Conservation (phyloP, 2,329 filamentous ascomycete genomes). For the Beauveria sp. region DNA sequence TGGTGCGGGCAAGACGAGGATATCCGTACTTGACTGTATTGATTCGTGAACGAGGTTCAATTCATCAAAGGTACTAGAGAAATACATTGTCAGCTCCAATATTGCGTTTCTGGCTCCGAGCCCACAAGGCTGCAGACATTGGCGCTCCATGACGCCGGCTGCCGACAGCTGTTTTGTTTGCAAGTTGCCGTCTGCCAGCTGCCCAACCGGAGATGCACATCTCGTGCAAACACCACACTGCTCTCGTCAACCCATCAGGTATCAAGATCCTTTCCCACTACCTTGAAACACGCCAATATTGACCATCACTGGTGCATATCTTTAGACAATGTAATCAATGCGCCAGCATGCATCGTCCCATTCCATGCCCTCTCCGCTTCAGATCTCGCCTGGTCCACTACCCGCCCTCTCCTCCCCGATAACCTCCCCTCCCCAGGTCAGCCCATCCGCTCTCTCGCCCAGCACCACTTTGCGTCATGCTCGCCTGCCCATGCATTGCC, state of each 20-base stretch:
- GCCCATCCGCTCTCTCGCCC: slow-evolving; percentile 1
- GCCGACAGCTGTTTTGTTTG: not conserved
- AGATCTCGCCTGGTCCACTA: slow-evolving; percentile 5
- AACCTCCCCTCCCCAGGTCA: not conserved
- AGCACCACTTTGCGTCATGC: slow-evolving; percentile 5
- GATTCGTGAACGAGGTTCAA: no score
- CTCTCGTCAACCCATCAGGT: not conserved
- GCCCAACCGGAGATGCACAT: not conserved
- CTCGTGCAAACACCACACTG: not conserved
- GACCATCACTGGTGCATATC: not conserved
- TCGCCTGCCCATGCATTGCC: not conserved
- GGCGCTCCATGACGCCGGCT: not conserved
- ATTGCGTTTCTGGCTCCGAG: not conserved
- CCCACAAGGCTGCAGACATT: not conserved
- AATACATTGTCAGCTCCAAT: no score
- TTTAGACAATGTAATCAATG: not conserved
- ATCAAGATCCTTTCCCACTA: not conserved
- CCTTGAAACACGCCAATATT: not conserved
- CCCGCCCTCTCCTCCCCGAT: not conserved
- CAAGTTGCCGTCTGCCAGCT: not conserved
- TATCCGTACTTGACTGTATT: no score
- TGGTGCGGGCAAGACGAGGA: no score
- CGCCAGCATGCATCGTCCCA: not conserved
- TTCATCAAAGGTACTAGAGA: no score
- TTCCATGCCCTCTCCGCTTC: not conserved